Percentiles rank a stretch among this genome's conserved stretches.
These are phyloP conservation scores for Trichoderma semiorbis DNA, from an alignment of 2,329 filamentous ascomycete genomes.

Conservation along the genomic window DNA sequence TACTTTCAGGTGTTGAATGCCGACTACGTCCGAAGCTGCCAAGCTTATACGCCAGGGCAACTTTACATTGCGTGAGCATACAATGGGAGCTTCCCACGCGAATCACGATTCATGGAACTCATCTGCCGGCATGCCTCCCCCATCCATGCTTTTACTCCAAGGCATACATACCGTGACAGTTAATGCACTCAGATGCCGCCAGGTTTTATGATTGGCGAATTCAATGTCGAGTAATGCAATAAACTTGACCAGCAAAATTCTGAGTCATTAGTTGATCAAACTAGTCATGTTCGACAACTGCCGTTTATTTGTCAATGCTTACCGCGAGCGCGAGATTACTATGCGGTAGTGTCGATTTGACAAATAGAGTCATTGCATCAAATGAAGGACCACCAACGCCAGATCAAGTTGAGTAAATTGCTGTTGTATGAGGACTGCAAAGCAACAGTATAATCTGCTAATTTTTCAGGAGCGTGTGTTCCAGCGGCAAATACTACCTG, in stretches of 20 bases:
- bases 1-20: neutral
- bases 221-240: constrained; percentile 1
- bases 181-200: neutral
- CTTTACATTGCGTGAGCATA: neutral
- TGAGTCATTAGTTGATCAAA: neutral
- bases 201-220: neutral
- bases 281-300: neutral
- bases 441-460: neutral
- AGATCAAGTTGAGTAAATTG: neutral
- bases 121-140: constrained; percentile 8
- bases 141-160: neutral
- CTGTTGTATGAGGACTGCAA: neutral
- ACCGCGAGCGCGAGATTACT: neutral
- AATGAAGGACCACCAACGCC: neutral
- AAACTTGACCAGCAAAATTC: neutral
- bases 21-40: neutral
- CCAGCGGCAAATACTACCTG: neutral
- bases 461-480: neutral
- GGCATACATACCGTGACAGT: neutral
- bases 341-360: neutral
- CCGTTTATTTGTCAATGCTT: neutral
- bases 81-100: neutral
- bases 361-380: neutral
- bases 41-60: neutral
- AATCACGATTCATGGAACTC: neutral